These are phyloP conservation scores for Lupinus albus DNA, from an alignment of 306 rosid species.

Conservation along the genomic window DNA sequence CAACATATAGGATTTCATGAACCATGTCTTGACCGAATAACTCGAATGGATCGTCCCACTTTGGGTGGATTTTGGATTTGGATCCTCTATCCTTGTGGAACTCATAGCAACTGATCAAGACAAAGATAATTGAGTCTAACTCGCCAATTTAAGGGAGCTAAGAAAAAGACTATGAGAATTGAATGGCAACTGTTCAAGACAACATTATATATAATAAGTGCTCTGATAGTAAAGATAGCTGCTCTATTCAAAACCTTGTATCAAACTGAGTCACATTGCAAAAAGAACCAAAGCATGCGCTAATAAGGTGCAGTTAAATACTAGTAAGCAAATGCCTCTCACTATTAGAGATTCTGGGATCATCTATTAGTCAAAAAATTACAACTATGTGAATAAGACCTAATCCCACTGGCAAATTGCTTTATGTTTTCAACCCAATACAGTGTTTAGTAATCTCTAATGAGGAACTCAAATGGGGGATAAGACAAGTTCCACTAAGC, in stretches of 20 bases:
- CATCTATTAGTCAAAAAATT: conserved; percentile 28
- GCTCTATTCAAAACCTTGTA: neutral
- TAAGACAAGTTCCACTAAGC: neutral
- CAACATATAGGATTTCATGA: too few species aligned
- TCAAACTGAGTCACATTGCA: conserved; percentile 13
- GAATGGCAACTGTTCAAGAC: too few species aligned
- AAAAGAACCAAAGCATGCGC: neutral
- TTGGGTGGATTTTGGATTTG: too few species aligned
- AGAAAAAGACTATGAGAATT: too few species aligned
- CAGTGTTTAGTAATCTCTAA: neutral
- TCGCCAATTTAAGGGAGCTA: too few species aligned
- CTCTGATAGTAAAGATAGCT: neutral
- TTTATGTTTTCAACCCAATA: conserved; percentile 2
- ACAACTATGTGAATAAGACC: neutral
- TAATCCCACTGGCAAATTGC: conserved; percentile 4
- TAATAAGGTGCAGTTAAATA: neutral
- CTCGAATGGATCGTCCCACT: too few species aligned
- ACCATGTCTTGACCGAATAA: too few species aligned
- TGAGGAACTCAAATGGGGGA: neutral
- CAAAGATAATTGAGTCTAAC: too few species aligned
- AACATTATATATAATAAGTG: neutral
- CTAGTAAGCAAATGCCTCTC: neutral
- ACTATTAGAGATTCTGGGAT: conserved; percentile 22
- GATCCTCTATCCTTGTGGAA: too few species aligned
- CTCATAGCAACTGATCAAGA: too few species aligned